Conservation (phyloP, 352 stramenopile species). For the Phytopythium mirpurense region DNA sequence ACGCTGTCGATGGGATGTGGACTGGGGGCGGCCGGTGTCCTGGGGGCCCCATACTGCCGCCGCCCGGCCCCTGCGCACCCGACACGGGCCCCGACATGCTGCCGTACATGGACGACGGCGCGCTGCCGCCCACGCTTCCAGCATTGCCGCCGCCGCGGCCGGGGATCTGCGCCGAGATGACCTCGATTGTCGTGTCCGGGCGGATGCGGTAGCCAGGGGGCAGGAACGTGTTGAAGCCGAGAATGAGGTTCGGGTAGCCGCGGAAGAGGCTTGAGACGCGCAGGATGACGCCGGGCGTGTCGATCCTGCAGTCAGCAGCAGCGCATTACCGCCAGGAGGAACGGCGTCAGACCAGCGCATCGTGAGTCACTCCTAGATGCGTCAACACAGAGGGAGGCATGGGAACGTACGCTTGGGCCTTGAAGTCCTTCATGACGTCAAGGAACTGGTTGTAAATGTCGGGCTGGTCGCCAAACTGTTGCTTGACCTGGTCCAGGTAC, state of each 20-base stretch:
- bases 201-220: constrained; percentile 91
- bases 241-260: constrained; percentile 97
- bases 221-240: constrained; percentile 99
- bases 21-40: constrained; percentile 59
- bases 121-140: not conserved
- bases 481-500: constrained; percentile 99
- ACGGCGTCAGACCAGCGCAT: no score
- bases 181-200: constrained; percentile 76
- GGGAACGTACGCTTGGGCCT: constrained; percentile 86
- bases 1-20: constrained; percentile 62
- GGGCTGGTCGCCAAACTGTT: constrained; percentile 98
- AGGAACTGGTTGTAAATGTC: constrained; percentile 99
- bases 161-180: constrained; percentile 65
- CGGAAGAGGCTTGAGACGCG: constrained; percentile 98
- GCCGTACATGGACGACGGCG: constrained; percentile 25
- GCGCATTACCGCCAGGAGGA: not conserved
- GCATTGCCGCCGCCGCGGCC: constrained; percentile 21
- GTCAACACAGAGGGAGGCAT: no score
- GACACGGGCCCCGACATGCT: constrained; percentile 12
- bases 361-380: no score
- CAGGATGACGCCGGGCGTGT: constrained; percentile 98
- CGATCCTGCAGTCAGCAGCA: constrained; percentile 67
- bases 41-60: constrained; percentile 19
- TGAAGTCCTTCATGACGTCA: constrained; percentile 99
- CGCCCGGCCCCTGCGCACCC: constrained; percentile 15